phyloP scores from a whole-genome alignment of 1,284 basidiomycete genomes.

The Sporisorium graminicola region DNA sequence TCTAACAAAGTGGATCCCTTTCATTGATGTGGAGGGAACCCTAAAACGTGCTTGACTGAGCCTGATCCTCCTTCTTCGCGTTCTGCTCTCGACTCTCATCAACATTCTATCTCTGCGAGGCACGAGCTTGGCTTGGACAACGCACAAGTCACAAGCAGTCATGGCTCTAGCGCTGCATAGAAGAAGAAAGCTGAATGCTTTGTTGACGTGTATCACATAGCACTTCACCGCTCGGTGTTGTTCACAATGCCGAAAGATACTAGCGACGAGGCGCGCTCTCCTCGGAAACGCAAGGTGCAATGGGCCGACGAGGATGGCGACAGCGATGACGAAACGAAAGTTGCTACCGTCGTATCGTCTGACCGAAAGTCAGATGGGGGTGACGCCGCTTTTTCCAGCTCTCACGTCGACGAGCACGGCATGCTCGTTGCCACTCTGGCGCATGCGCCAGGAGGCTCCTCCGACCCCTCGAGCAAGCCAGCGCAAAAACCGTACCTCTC shows the following conservation, averaged over 20 bases:
- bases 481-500: constrained; percentile 29
- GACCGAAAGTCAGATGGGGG: not conserved
- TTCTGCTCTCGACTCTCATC: not conserved
- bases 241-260: constrained; percentile 17
- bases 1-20: constrained; percentile 11
- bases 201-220: constrained; percentile 9
- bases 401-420: constrained; percentile 29
- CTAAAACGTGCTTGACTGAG: constrained; percentile 9
- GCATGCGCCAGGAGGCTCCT: not conserved
- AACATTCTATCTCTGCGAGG: not conserved
- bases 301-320: constrained; percentile 43
- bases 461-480: constrained; percentile 1
- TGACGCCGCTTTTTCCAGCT: not conserved
- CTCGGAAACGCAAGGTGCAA: constrained; percentile 49
- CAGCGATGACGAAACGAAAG: not conserved
- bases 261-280: not conserved
- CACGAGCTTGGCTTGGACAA: not conserved
- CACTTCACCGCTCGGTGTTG: not conserved
- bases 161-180: not conserved
- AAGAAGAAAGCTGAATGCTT: not conserved
- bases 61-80: constrained; percentile 4
- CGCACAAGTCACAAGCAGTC: not conserved
- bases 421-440: constrained; percentile 15
- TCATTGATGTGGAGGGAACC: constrained; percentile 1
- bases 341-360: not conserved